These are phyloP conservation scores for Albizia julibrissin DNA, from an alignment of 306 rosid genomes.

Conservation along the genomic window DNA sequence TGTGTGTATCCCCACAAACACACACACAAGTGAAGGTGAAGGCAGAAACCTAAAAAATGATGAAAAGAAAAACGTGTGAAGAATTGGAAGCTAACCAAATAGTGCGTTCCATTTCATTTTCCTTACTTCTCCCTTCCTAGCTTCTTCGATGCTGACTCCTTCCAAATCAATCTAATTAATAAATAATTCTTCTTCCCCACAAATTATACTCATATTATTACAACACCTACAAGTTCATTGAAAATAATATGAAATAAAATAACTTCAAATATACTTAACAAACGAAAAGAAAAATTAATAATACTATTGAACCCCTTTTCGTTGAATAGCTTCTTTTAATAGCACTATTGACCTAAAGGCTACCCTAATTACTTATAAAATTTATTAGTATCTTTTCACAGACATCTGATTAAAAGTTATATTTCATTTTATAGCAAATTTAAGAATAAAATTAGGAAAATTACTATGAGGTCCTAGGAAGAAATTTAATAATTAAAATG, in stretches of 20 bases:
- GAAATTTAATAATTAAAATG: too few species aligned
- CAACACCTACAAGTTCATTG: not conserved
- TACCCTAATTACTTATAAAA: not conserved
- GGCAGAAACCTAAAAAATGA: constrained; percentile 32
- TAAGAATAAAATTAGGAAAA: not conserved
- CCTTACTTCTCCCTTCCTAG: not conserved
- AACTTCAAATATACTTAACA: not conserved
- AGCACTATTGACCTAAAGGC: not conserved
- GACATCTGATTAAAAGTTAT: not conserved
- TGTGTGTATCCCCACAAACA: not conserved
- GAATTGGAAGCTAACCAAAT: not conserved
- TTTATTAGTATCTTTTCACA: not conserved
- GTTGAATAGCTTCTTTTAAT: too few species aligned
- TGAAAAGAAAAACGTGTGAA: constrained; percentile 5
- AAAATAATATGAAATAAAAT: not conserved
- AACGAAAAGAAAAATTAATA: not conserved
- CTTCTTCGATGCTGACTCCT: constrained; percentile 8
- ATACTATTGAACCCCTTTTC: not conserved
- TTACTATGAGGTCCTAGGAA: too few species aligned
- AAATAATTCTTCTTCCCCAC: not conserved
- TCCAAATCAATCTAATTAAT: not conserved
- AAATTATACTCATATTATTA: not conserved
- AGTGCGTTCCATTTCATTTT: constrained; percentile 19
- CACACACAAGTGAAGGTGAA: constrained; percentile 5
- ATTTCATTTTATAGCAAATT: not conserved